These are phyloP conservation scores for Erucastrum elatum DNA, from an alignment of 345 rosid genomes.

Conservation along the genomic window DNA sequence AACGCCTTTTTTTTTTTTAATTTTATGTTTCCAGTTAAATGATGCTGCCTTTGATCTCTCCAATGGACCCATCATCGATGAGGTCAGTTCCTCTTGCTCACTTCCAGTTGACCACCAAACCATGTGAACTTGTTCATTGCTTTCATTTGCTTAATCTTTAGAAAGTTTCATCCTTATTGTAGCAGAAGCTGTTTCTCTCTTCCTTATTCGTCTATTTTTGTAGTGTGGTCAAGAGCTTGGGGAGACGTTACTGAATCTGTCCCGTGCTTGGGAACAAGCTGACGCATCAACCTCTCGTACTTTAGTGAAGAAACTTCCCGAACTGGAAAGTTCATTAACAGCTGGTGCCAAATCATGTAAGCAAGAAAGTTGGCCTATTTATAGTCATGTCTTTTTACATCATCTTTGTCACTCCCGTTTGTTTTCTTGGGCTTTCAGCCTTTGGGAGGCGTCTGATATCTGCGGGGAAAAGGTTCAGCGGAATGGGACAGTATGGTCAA, in stretches of 20 bases:
- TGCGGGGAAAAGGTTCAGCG: slow-evolving; percentile 82
- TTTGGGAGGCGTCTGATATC: slow-evolving; percentile 77
- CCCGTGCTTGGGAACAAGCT: slow-evolving; percentile 81
- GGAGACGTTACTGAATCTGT: slow-evolving; percentile 60
- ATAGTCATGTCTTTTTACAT: slow-evolving; percentile 29
- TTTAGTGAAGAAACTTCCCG: slow-evolving; percentile 62
- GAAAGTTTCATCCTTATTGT: neutral
- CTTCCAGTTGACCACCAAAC: neutral
- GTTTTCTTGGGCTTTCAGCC: slow-evolving; percentile 53
- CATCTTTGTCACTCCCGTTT: slow-evolving; percentile 18
- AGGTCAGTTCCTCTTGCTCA: slow-evolving; percentile 47
- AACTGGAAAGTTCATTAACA: slow-evolving; percentile 54
- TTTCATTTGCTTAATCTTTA: too few relatives aligned
- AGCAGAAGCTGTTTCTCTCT: neutral
- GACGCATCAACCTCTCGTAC: slow-evolving; percentile 67
- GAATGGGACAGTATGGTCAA: slow-evolving; percentile 93
- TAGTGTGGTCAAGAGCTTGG: slow-evolving; percentile 93
- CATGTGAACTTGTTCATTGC: neutral
- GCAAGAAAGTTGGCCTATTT: slow-evolving; percentile 19
- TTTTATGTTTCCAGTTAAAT: slow-evolving; percentile 52
- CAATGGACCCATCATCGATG: slow-evolving; percentile 70
- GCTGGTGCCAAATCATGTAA: slow-evolving; percentile 66
- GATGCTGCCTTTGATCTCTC: slow-evolving; percentile 99
- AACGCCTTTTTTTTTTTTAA: neutral
- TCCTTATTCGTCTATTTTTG: slow-evolving; percentile 3